Base-by-base conservation (phyloP, 345 rosid genomes). In the Syzygium oleosum region DNA sequence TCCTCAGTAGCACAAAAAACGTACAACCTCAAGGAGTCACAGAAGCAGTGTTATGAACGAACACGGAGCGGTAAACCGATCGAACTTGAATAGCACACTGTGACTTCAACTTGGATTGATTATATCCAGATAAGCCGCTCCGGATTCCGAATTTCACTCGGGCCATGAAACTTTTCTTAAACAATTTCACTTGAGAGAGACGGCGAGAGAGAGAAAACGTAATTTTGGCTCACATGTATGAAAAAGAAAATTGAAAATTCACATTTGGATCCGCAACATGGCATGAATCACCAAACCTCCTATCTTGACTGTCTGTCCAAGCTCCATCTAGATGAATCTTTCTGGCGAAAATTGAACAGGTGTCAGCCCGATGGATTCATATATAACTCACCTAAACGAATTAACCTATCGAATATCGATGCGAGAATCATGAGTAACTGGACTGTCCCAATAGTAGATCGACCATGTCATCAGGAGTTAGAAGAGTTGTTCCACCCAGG, bases 401-500 rank as follows among this genome's bases (percentile, higher is more conserved):
- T 19, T 73, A 73, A 41, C 49, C 13, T 38, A 73, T 34, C 49
- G 80, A 73, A 73, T 38, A 73, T 19, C 3, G 13, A 73, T 10
- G 25, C 13, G 14, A 73, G 25, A 41, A 87, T 96, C 93, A 96
- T 52, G 92, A 90, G 88, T 89, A 91, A 90, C 97, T 94, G 27
- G 91, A 93, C 41, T 93, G 89, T 52, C 98, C 98, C 85, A 95
- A 52, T 34, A 97, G 91, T 86, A 94, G 88, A 89, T 94, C 98
- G 88, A 97, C 92, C 99, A 96, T 96, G 92, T 93, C 93, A 52
- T 91, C 94, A 14, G 99, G 98, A 21, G 97, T 95, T 61, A 97
- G 92, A 87, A 97, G 93, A n/a, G 98, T 96, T 41, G 99, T 96
- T 91, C 99, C 99, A 13, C 99, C 99, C 38, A 93, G 89, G 87